Evolutionary conservation across 2,329 filamentous ascomycete species (phyloP), one percentile per base, ranked within the genome.

Genomic region (Penicillium sp.): DNA sequence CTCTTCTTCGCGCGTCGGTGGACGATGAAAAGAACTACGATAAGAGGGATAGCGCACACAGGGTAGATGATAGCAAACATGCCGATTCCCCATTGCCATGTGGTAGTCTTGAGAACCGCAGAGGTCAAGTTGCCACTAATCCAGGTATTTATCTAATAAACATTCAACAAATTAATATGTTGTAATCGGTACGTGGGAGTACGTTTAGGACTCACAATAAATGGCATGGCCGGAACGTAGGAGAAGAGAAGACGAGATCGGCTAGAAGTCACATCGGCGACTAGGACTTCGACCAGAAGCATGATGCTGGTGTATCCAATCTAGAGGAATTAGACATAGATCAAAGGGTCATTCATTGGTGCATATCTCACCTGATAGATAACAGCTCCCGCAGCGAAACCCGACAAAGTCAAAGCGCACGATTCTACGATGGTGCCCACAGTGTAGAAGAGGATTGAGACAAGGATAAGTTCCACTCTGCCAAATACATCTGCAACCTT

Each of bases 51-150:
- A 0, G 80, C 76, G 52, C 79, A 80, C 8, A 82, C 72, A 1
- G 84, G 80, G 62, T 82, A 86, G 47, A 86, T 83, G 58, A 86
- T 80, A 45, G 76, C 77, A 77, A 82, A 87, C 83, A 87, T 86
- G 59, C 83, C 84, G 25, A 85, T 77, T 15, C 84, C 85, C 83
- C 83, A 86, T 55, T 78, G 71, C 85, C 85, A 87, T 2, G 74
- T 79, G 0, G 81, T 81, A 2, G 65, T 66, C 0, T 54, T 61
- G 21, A 86, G 64, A 0, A 86, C 81, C 0, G 80, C 76, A 0
- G 69, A 65, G 0, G 81, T 79, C 47, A 87, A 71, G 57, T 82
- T 79, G 21, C 84, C 85, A 57, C 81, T 82, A 15, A 86, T 77
- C 84, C 84, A 87, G 0, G 84, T 84, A 63, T 86, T 87, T 67